Conservation (phyloP, 305 asterid species). For the Lippia alba region DNA sequence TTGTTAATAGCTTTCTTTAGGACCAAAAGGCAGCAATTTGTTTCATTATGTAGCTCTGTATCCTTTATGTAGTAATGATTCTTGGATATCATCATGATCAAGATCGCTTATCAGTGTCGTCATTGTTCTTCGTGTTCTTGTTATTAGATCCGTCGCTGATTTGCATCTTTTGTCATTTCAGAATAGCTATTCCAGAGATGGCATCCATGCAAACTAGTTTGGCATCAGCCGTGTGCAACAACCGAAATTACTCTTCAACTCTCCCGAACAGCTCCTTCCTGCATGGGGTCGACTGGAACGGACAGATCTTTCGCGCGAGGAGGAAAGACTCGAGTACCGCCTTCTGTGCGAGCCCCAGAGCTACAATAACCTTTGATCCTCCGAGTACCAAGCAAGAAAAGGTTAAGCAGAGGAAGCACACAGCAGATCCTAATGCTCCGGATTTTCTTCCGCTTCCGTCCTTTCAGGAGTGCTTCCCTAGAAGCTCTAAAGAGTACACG, state of each 20-base stretch:
- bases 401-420: constrained; percentile 73
- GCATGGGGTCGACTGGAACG: constrained; percentile 56
- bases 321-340: constrained; percentile 43
- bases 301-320: constrained; percentile 37
- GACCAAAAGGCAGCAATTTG: background rate
- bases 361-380: constrained; percentile 81
- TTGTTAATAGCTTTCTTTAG: background rate
- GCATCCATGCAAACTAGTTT: constrained; percentile 76
- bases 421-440: constrained; percentile 88
- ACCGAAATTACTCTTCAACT: constrained; percentile 51
- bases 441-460: constrained; percentile 93
- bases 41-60: background rate
- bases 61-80: background rate
- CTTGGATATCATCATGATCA: background rate
- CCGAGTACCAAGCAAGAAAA: constrained; percentile 53
- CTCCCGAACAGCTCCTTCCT: constrained; percentile 54
- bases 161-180: constrained; percentile 6
- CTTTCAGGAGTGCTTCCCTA: constrained; percentile 92
- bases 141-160: constrained; percentile 7
- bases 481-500: constrained; percentile 87
- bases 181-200: constrained; percentile 43
- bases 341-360: constrained; percentile 50
- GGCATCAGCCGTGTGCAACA: constrained; percentile 69
- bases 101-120: background rate
- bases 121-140: constrained; percentile 4